Base-by-base conservation (phyloP, 2,329 filamentous ascomycete species). In the Cadophora sp. region DNA sequence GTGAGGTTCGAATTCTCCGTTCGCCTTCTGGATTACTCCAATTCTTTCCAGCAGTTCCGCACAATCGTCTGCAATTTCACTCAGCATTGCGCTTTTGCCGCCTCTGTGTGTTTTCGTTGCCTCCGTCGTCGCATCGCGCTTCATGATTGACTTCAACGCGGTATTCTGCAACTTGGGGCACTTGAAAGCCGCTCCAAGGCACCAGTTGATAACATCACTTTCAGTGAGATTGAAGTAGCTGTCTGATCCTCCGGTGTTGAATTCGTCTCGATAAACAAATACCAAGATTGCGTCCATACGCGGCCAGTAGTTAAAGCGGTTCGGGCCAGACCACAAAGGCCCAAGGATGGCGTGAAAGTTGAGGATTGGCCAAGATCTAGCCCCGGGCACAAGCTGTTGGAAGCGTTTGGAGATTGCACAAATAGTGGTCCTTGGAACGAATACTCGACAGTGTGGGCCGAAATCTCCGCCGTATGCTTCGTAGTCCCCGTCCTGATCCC, bases 291-390 rank as follows among this genome's bases (percentile, higher is more conserved):
- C 50, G 24, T 39, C 27, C 6, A 63, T 45, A n/a, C 7, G 20
- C 16, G 5, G 9, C 60, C 50, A 53, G n/a, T 20, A 16, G 24
- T 51, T 22, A 48, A 63, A 41, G 1, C 18, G 24, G 18, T 8
- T 9, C 33, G 8, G 33, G 8, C 33, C 33, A 13, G 33, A 39
- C 33, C 33, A 39, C 33, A 8, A 33, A 16, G 33, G 27, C 7
- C 60, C 39, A 63, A 63, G 14, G 36, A 55, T 30, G 9, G 3
- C 22, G 2, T 41, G 13, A 48, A 48, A 55, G 20, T 63, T 36
- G 20, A 63, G 18, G 18, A 63, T n/a, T 45, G 60, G 60, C 48
- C 60, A 63, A 5, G 47, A 43, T 55, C 36, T 48, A 7, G 33
- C 33, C 2, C 0, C 4, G 18, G 60, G 33, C 18, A 22, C n/a